A percentile compares a stretch with the other conserved stretches of the same genome.
Evolutionary conservation across 78 protist species (phyloP).

Genomic region (Speleostelium caveatum): DNA sequence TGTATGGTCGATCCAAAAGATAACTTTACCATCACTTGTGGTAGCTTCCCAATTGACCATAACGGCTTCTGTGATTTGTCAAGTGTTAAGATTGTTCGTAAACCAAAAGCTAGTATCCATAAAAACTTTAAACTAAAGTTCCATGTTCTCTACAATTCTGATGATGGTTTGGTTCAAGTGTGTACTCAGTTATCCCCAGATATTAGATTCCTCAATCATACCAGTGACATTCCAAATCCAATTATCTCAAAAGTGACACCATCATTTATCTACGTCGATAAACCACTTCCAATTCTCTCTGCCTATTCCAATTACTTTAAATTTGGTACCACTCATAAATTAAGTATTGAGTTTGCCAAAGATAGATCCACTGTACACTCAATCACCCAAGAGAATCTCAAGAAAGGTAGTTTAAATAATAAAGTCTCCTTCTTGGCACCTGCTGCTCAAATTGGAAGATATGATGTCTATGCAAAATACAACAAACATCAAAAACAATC

Average conservation of each 20-base stretch:
- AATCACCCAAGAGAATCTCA: neutral
- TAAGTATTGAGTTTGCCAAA: neutral
- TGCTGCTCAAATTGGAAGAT: neutral
- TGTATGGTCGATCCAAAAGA: neutral
- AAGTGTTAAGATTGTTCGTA: neutral
- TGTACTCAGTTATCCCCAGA: neutral
- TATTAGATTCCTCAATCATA: neutral
- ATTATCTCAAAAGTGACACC: neutral
- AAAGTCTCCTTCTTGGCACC: neutral
- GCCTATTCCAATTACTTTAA: neutral
- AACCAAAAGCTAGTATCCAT: neutral
- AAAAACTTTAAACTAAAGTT: too few species aligned
- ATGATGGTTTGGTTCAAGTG: neutral
- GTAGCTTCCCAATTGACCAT: neutral
- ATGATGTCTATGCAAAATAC: neutral
- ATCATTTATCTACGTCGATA: neutral
- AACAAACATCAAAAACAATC: neutral
- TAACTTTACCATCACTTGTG: neutral
- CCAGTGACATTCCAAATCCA: neutral
- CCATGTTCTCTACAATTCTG: neutral
- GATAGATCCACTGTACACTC: neutral
- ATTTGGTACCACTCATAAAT: neutral
- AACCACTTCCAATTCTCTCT: neutral
- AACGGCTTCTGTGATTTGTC: neutral
- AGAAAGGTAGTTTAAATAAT: too few species aligned